Evolutionary conservation across 441 rosid species (phyloP).

Genomic region (Adansonia madagascariensis): DNA sequence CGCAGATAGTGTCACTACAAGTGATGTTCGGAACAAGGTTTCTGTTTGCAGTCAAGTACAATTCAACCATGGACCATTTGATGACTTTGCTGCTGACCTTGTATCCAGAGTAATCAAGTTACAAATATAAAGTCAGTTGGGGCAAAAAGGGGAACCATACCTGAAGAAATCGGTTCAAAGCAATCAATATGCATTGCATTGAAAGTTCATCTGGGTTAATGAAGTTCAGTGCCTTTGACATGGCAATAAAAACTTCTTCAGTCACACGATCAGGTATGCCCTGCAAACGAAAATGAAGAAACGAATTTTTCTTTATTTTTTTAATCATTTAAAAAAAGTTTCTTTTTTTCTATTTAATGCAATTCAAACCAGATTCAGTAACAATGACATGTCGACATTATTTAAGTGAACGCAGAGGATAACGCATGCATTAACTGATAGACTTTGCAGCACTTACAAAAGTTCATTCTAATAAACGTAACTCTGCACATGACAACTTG

Average conservation of each 20-base stretch:
- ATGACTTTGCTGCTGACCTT: conserved; percentile 20
- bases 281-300: conserved; percentile 40
- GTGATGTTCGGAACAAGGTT: not conserved
- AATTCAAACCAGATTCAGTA: not conserved
- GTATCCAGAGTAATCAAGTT: not conserved
- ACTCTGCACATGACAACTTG: not conserved
- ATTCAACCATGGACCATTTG: not conserved
- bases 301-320: not conserved
- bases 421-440: conserved; percentile 11
- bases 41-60: not conserved
- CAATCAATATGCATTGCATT: conserved; percentile 90
- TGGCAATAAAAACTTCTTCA: conserved; percentile 90
- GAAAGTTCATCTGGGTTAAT: conserved; percentile 92
- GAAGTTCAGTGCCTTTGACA: conserved; percentile 95
- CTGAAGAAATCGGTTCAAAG: conserved; percentile 94
- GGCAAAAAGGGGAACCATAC: conserved; percentile 37
- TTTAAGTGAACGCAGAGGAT: not conserved
- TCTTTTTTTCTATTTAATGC: not conserved
- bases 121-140: not conserved
- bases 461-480: not conserved
- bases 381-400: not conserved
- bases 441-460: conserved; percentile 12
- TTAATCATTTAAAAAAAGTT: not conserved
- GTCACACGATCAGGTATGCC: conserved; percentile 92
- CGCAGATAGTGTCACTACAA: not conserved